Conservation (phyloP, 2,329 filamentous ascomycete species). For the Sporothrix curviconia region DNA sequence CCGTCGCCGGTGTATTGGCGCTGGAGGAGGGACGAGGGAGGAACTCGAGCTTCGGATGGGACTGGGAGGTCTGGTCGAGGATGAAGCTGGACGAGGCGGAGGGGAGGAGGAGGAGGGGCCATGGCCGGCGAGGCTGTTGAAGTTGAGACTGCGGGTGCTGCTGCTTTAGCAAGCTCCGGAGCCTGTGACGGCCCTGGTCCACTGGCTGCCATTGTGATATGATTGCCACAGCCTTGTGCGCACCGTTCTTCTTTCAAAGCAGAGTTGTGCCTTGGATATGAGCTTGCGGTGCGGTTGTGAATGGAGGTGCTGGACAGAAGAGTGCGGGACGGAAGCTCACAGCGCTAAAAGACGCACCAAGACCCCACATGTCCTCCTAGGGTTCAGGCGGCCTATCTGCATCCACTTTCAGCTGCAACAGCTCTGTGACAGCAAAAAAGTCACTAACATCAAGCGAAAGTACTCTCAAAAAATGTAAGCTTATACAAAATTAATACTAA, state of each 20-base stretch:
- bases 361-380: background rate
- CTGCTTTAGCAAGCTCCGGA: too few species aligned
- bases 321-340: background rate
- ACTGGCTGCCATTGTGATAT: background rate
- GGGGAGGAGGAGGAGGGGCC: background rate
- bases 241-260: background rate
- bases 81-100: too few species aligned
- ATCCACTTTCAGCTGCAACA: background rate
- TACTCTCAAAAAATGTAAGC: background rate
- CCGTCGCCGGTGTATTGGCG: constrained; percentile 18
- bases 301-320: background rate
- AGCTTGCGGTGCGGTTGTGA: background rate
- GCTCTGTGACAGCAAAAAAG: background rate
- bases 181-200: background rate
- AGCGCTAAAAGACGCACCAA: background rate
- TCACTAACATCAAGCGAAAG: background rate
- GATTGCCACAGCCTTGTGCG: background rate
- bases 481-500: background rate
- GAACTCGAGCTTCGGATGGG: constrained; percentile 36
- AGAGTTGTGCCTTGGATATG: background rate
- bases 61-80: background rate
- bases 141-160: background rate
- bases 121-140: background rate
- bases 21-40: constrained; percentile 36
- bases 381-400: background rate